Evolutionary conservation across 2,329 filamentous ascomycete genomes (phyloP).

Genomic region (Anthostomella pinea): DNA sequence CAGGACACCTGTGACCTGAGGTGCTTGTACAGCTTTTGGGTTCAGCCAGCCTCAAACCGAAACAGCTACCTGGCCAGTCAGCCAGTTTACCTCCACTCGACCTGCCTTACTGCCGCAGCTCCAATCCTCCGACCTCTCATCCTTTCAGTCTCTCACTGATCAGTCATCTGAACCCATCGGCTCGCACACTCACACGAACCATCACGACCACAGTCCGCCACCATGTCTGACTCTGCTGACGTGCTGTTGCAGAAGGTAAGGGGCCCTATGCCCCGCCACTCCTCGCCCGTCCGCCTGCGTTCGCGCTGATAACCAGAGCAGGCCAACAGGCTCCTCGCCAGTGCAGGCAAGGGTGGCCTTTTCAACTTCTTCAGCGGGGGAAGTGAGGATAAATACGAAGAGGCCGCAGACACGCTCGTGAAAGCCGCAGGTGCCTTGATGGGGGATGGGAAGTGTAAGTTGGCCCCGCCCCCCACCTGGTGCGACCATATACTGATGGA

Average conservation of each 20-base stretch:
- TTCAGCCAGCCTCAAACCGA: no score
- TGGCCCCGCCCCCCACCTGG: neutral
- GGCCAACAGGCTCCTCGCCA: constrained; percentile 80
- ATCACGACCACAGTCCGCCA: constrained; percentile 22
- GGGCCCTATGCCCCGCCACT: constrained; percentile 27
- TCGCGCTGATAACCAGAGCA: constrained; percentile 38
- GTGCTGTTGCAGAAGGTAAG: constrained; percentile 74
- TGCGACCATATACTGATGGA: constrained; percentile 3
- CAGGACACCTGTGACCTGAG: no score
- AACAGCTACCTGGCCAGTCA: no score
- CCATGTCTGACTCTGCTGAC: constrained; percentile 74
- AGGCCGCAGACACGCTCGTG: constrained; percentile 81
- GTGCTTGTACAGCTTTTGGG: no score
- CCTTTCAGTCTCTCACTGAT: no score
- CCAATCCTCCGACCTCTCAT: constrained; percentile 1
- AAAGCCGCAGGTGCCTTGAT: constrained; percentile 91
- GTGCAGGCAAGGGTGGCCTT: constrained; percentile 72
- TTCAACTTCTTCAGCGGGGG: constrained; percentile 92
- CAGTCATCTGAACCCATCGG: no score
- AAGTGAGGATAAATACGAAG: constrained; percentile 82
- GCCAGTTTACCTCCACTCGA: no score
- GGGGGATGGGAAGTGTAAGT: constrained; percentile 76
- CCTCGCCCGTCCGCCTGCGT: constrained; percentile 16
- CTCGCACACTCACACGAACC: no score
- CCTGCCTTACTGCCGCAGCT: no score